Conservation (phyloP, 805 yeast genomes). For the Wickerhamiella bombiphila region DNA sequence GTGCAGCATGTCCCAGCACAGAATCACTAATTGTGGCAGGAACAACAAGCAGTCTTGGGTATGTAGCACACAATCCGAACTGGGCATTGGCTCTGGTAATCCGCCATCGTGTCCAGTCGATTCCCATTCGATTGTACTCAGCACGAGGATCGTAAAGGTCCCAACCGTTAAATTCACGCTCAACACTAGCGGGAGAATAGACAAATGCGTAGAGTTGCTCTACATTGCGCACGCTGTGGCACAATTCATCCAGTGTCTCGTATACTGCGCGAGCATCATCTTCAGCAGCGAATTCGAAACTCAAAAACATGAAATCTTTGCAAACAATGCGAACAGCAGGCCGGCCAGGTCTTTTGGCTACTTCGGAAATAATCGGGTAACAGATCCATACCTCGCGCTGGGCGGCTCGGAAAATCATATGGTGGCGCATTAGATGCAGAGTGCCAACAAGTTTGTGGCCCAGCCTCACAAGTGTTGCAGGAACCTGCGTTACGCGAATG, state of each 20-base stretch:
- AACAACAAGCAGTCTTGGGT: slow-evolving; percentile 53
- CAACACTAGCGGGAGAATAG: slow-evolving; percentile 63
- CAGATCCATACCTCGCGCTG: slow-evolving; percentile 76
- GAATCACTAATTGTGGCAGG: slow-evolving; percentile 73
- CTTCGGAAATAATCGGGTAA: slow-evolving; percentile 61
- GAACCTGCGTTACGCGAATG: slow-evolving; percentile 24
- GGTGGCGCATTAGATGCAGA: slow-evolving; percentile 60
- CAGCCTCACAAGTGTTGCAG: slow-evolving; percentile 35
- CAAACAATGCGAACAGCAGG: slow-evolving; percentile 48
- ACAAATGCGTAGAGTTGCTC: slow-evolving; percentile 65
- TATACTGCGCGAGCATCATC: slow-evolving; percentile 52
- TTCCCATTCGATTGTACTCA: slow-evolving; percentile 56
- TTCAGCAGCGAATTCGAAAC: slow-evolving; percentile 56
- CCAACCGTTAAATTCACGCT: slow-evolving; percentile 59
- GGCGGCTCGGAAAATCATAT: slow-evolving; percentile 40
- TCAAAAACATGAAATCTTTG: slow-evolving; percentile 69
- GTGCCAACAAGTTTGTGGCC: slow-evolving; percentile 45
- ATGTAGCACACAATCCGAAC: slow-evolving; percentile 48
- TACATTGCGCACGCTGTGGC: slow-evolving; percentile 37
- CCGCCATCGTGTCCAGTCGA: slow-evolving; percentile 49
- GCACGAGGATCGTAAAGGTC: slow-evolving; percentile 38
- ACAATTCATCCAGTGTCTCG: slow-evolving; percentile 49
- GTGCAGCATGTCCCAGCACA: slow-evolving; percentile 67
- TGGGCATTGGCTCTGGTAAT: slow-evolving; percentile 46
- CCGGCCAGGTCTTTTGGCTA: slow-evolving; percentile 14